Evolutionary conservation across 768 basidiomycete genomes (phyloP).

Genomic region (Cytidiella melzeri): DNA sequence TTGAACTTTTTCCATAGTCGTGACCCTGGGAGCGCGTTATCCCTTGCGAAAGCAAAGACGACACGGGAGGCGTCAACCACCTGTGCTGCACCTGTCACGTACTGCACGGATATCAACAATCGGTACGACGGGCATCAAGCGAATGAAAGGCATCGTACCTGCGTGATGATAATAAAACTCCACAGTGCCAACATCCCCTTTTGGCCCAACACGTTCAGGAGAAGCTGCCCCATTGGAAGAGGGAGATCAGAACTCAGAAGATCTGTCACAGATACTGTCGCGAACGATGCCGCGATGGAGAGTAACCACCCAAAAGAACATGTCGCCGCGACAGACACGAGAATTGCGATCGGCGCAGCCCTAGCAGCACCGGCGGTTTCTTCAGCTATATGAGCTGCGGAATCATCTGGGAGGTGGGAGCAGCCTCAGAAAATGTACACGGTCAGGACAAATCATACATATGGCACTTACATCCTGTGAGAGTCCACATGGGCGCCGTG

Average conservation of each 20-base stretch:
- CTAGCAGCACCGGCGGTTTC: constrained; percentile 59
- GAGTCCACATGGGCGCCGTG: constrained; percentile 74
- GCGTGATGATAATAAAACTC: constrained; percentile 64
- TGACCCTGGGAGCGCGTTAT: constrained; percentile 70
- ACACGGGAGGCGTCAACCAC: constrained; percentile 72
- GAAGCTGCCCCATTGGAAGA: constrained; percentile 68
- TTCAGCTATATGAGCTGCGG: constrained; percentile 71
- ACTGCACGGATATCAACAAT: constrained; percentile 30
- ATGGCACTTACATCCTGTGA: constrained; percentile 58
- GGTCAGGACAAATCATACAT: too few relatives aligned
- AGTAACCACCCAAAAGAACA: constrained; percentile 62
- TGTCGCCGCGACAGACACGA: constrained; percentile 56
- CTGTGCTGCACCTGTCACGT: constrained; percentile 69
- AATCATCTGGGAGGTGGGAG: constrained; percentile 45
- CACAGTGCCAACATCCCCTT: constrained; percentile 67
- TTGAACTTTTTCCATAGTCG: constrained; percentile 64
- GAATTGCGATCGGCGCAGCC: constrained; percentile 64
- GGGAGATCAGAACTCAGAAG: constrained; percentile 46
- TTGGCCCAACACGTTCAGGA: constrained; percentile 59
- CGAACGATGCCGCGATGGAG: constrained; percentile 60
- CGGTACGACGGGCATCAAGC: too few relatives aligned
- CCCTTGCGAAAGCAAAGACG: constrained; percentile 69
- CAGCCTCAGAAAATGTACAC: too few relatives aligned
- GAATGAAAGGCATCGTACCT: constrained; percentile 28
- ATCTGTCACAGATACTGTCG: constrained; percentile 46